Evolutionary conservation across 257 asterid genomes (phyloP), one percentile per base, ranked within the genome.

Genomic region (Jacaranda mimosifolia): DNA sequence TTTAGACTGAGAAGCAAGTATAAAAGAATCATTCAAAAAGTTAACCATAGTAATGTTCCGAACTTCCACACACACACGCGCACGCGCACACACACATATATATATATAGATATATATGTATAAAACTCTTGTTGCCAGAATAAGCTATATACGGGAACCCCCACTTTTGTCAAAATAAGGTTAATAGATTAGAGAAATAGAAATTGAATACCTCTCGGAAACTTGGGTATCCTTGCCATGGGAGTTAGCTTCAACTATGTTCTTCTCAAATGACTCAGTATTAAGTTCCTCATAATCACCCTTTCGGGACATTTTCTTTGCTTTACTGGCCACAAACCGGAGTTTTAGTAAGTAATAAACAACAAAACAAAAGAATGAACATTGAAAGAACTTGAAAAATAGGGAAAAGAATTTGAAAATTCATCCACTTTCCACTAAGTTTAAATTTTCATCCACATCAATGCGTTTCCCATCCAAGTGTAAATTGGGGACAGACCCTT

Each of bases 281-380:
- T 75, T 75, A 66, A 69, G 63, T 75, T 81, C 85, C 64, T 81
- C 85, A 26, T 59, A 81, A 26, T 63, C 76, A 32, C 63, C 72
- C 63, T 79, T 68, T 3, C 12, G 59, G 5, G 72, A 26, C 66
- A 13, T 43, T 84, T 80, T 82, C 82, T 83, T 87, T 62, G 86
- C 79, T 85, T 87, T 87, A 58, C 96, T 88, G 84, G 49, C 72
- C 36, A 26, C 46, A 55, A 80, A 65, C 72, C 48, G 56, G 52
- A 46, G 9, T 36, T 59, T 39, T 48, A 9, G 39, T 64, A 11
- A 72, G 55, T 51, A 40, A 21, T 17, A 69, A 51, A 62, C 67
- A 67, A 43, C 14, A 63, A 18, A 58, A 32, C 52, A n/a, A 74
- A 39, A 32, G 58, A 72, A 72, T 10, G 19, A 71, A 36, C 56